A percentile compares a stretch with the other conserved stretches of the same genome.
Conservation (phyloP, 2,329 filamentous ascomycete genomes). For the Dactylellina cionopaga region DNA sequence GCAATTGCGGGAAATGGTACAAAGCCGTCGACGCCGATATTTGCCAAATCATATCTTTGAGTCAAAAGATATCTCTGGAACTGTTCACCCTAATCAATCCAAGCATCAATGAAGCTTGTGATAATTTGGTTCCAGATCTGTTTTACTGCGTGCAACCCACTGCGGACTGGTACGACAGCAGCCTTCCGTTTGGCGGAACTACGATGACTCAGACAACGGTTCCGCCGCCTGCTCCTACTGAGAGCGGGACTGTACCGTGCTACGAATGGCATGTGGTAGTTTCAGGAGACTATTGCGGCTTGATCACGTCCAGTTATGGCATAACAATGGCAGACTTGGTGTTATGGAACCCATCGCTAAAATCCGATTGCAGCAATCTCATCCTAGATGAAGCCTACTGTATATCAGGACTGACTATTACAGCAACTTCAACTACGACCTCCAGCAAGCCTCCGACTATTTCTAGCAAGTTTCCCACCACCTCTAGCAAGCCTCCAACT, state of each 20-base stretch:
- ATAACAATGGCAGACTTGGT: background rate
- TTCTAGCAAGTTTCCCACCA: too few relatives aligned
- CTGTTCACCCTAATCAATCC: conserved; percentile 22
- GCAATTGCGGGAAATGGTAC: conserved; percentile 24
- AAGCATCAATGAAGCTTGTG: conserved; percentile 2
- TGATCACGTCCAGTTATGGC: background rate
- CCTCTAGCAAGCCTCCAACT: too few relatives aligned
- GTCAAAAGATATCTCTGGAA: conserved; percentile 1
- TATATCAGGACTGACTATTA: background rate
- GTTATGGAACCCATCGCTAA: conserved; percentile 6
- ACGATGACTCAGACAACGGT: conserved; percentile 5
- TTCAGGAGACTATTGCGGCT: background rate
- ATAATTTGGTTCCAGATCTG: conserved; percentile 8
- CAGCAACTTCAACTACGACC: too few relatives aligned
- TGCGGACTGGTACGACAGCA: conserved; percentile 1
- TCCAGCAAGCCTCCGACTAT: too few relatives aligned
- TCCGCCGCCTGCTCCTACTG: conserved; percentile 9
- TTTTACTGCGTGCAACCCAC: conserved; percentile 18
- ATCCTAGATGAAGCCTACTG: conserved; percentile 12
- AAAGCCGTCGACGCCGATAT: conserved; percentile 14
- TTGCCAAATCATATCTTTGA: conserved; percentile 10
- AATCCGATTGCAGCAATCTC: conserved; percentile 7
- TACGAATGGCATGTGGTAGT: conserved; percentile 11
- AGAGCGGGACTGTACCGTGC: conserved; percentile 1
- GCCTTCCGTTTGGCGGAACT: background rate